Evolutionary conservation across 129 eudicot species (phyloP).

Genomic region (Centrapalus pauciflorus): DNA sequence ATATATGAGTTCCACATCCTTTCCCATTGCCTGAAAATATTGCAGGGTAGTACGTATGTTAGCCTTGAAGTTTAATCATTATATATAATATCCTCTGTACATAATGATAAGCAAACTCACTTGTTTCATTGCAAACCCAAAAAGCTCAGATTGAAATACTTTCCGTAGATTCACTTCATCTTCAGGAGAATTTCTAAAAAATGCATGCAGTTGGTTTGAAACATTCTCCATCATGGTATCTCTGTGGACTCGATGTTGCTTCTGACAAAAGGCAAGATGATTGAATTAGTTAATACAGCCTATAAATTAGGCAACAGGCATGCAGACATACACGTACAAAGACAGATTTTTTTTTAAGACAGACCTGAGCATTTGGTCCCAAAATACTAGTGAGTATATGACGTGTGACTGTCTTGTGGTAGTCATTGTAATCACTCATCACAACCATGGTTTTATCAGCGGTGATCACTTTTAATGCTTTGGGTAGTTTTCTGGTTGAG

Average conservation of each 20-base stretch:
- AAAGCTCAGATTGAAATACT: constrained; percentile 71
- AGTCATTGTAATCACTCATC: constrained; percentile 80
- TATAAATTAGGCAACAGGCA: no score
- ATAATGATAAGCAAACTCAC: constrained; percentile 35
- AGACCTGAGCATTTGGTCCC: constrained; percentile 91
- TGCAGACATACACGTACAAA: not conserved
- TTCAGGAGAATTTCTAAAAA: constrained; percentile 25
- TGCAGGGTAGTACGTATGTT: not conserved
- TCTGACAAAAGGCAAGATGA: constrained; percentile 29
- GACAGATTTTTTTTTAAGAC: not conserved
- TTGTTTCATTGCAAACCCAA: constrained; percentile 72
- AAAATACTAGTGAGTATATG: constrained; percentile 48
- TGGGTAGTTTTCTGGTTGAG: constrained; percentile 71
- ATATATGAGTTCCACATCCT: constrained; percentile 47
- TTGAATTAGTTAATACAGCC: not conserved
- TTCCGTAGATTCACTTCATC: constrained; percentile 57
- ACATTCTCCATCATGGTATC: constrained; percentile 54
- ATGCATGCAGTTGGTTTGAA: constrained; percentile 32
- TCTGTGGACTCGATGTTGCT: constrained; percentile 59
- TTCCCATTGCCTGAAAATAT: constrained; percentile 47
- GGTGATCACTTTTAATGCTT: constrained; percentile 66
- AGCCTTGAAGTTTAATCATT: not conserved
- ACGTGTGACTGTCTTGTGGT: constrained; percentile 55
- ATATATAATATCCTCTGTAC: not conserved
- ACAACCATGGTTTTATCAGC: constrained; percentile 83